A percentile compares a stretch with the other conserved stretches of the same genome.
These are phyloP conservation scores for Aureobasidium namibiae DNA, from an alignment of 2,329 filamentous ascomycete genomes.

Conservation along the genomic window DNA sequence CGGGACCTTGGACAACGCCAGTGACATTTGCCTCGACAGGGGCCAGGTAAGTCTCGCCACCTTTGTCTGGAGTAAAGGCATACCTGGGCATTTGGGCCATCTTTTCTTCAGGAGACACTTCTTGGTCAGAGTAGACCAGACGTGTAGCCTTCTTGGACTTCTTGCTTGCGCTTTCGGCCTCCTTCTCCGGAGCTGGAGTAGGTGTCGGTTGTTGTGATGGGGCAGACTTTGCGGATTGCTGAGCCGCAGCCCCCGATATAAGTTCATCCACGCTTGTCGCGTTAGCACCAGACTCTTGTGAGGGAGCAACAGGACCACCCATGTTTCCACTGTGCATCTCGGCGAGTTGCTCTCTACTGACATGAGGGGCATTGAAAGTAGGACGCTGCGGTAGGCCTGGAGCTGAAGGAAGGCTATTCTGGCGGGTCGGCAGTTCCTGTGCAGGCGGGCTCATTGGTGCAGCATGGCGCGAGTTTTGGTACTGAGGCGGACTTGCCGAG, in stretches of 20 bases:
- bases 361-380: constrained; percentile 45
- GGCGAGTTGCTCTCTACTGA: constrained; percentile 48
- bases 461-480: constrained; percentile 7
- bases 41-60: constrained; percentile 26
- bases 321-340: constrained; percentile 48
- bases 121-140: constrained; percentile 75
- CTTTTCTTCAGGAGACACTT: constrained; percentile 78
- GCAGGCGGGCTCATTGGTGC: constrained; percentile 13
- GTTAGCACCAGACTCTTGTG: constrained; percentile 29
- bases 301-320: constrained; percentile 23
- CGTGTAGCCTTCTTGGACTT: constrained; percentile 53
- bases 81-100: constrained; percentile 75
- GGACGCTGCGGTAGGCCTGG: constrained; percentile 55
- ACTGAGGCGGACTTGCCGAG: constrained; percentile 30
- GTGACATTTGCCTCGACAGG: constrained; percentile 19
- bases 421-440: constrained; percentile 34
- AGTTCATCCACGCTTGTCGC: constrained; percentile 44
- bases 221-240: constrained; percentile 15
- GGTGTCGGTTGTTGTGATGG: constrained; percentile 1
- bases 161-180: constrained; percentile 12
- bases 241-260: constrained; percentile 37
- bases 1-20: constrained; percentile 13
- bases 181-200: constrained; percentile 10
- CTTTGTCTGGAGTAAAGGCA: constrained; percentile 49
- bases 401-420: constrained; percentile 46